Conservation (phyloP, 495 filamentous ascomycete species). For the Oleoguttula mirabilis region DNA sequence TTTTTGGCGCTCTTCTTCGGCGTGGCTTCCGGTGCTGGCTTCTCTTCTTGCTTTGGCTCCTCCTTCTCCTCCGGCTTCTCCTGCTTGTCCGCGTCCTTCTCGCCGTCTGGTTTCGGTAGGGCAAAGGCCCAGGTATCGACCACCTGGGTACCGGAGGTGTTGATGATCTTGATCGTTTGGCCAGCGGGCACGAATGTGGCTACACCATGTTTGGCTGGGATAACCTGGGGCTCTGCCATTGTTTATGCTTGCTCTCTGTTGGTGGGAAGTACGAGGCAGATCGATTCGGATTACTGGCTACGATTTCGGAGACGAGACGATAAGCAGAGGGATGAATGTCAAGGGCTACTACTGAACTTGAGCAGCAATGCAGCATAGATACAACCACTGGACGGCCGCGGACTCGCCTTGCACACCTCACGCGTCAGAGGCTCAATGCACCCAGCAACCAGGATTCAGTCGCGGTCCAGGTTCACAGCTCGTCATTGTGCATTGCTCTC, state of each 20-base stretch:
- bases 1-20: slow-evolving; percentile 16
- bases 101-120: slow-evolving; percentile 23
- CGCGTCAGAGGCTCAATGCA: background rate
- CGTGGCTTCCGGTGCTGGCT: slow-evolving; percentile 2
- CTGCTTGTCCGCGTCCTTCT: slow-evolving; percentile 5
- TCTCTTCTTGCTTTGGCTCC: slow-evolving; percentile 1
- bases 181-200: slow-evolving; percentile 29
- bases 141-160: slow-evolving; percentile 42
- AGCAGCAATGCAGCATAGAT: background rate
- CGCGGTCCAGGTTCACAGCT: background rate
- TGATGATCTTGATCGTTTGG: slow-evolving; percentile 40
- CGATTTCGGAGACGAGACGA: background rate
- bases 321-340: background rate
- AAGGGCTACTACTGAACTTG: background rate
- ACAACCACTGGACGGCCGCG: too few species aligned
- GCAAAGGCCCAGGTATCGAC: slow-evolving; percentile 41
- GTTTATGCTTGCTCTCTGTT: background rate
- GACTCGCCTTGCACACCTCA: too few species aligned
- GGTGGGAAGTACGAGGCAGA: background rate
- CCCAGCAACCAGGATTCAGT: background rate
- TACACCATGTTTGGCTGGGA: slow-evolving; percentile 35
- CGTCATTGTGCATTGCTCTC: background rate
- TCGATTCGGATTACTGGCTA: background rate
- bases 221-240: slow-evolving; percentile 23
- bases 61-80: slow-evolving; percentile 11